Evolutionary conservation across 139 green algal genomes (phyloP).

Genomic region (Coccomyxa sp.): DNA sequence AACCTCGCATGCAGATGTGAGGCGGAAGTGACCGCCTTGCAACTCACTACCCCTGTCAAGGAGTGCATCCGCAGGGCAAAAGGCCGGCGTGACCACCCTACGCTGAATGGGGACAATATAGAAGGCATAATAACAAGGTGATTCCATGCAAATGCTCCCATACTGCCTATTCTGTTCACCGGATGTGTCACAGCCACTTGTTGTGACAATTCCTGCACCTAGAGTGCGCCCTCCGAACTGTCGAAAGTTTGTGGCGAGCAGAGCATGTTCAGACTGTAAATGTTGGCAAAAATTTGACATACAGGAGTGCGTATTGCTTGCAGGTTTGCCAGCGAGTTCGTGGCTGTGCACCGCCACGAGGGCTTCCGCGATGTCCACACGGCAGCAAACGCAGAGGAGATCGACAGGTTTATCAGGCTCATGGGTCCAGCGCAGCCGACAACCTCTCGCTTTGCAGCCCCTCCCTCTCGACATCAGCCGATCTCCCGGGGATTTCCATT

Average conservation of each 20-base stretch:
- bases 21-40: not conserved
- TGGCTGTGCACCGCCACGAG: not conserved
- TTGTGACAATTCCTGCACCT: not conserved
- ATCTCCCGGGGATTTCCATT: too few species aligned
- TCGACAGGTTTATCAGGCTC: constrained; percentile 13
- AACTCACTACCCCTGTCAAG: constrained; percentile 2
- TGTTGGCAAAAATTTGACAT: not conserved
- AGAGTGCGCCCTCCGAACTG: not conserved
- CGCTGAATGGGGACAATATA: not conserved
- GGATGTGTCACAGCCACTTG: not conserved
- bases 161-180: not conserved
- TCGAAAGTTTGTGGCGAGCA: not conserved
- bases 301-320: not conserved
- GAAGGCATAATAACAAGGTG: constrained; percentile 2
- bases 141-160: not conserved
- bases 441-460: not conserved
- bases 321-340: constrained; percentile 12
- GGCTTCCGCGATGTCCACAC: constrained; percentile 6
- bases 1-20: not conserved
- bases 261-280: not conserved
- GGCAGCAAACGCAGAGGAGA: not conserved
- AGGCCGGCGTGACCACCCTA: constrained; percentile 6
- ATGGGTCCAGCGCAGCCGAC: constrained; percentile 1
- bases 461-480: not conserved
- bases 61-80: constrained; percentile 6